Percentiles rank a stretch among this genome's conserved stretches.
Conservation (phyloP, 805 yeast genomes). For the Saccharomycopsis sp. region DNA sequence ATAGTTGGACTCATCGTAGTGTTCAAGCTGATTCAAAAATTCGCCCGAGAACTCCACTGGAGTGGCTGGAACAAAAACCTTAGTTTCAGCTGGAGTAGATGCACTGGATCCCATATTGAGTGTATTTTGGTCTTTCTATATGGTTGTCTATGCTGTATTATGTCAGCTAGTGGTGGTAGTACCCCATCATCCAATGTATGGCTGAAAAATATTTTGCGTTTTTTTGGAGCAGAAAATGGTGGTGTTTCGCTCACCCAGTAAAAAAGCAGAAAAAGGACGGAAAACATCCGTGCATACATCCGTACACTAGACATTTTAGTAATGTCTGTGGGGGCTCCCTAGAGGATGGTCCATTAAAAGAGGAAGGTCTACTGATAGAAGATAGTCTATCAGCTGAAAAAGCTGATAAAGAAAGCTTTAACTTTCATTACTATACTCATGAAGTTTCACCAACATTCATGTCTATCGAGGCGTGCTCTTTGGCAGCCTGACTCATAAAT, state of each 20-base stretch:
- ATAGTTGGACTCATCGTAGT: constrained; percentile 58
- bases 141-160: neutral
- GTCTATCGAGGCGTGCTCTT: too few species aligned
- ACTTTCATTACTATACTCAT: too few species aligned
- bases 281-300: neutral
- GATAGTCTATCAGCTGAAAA: too few species aligned
- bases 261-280: neutral
- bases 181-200: neutral
- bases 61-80: constrained; percentile 58
- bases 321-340: too few species aligned
- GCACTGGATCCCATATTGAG: constrained; percentile 52
- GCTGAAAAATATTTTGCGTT: neutral
- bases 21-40: constrained; percentile 55
- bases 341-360: too few species aligned
- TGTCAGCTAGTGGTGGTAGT: neutral
- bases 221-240: neutral
- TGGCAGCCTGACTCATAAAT: too few species aligned
- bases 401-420: too few species aligned
- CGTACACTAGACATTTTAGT: neutral
- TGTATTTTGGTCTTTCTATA: too few species aligned
- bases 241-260: neutral
- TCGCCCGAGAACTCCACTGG: constrained; percentile 65
- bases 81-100: constrained; percentile 53
- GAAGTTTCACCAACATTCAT: too few species aligned
- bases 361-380: too few species aligned